Evolutionary conservation across 2,329 filamentous ascomycete genomes (phyloP).

Genomic region (Bimuria novae-zelandiae): DNA sequence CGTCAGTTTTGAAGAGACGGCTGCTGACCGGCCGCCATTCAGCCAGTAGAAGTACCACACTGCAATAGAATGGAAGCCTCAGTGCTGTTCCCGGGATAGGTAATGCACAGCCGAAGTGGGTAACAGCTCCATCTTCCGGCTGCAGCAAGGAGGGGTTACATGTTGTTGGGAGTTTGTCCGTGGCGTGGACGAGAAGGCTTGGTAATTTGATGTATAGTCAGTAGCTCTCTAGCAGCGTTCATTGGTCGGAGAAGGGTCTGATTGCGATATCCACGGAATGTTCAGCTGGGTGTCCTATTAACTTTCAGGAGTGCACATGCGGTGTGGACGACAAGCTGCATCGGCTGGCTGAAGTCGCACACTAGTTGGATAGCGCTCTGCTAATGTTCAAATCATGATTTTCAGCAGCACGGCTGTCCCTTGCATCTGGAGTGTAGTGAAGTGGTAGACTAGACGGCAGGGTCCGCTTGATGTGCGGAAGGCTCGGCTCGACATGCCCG

Average conservation of each 20-base stretch:
- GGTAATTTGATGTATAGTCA: neutral
- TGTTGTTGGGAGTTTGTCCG: neutral
- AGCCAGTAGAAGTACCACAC: slow-evolving; percentile 17
- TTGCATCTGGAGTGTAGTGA: slow-evolving; percentile 11
- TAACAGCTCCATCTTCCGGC: too few species aligned
- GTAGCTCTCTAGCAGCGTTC: neutral
- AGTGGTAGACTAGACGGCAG: neutral
- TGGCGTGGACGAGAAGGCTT: neutral
- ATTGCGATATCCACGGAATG: slow-evolving; percentile 33
- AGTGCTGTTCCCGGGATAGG: too few species aligned
- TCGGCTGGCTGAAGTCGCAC: slow-evolving; percentile 2
- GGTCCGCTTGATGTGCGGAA: neutral
- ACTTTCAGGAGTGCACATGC: neutral
- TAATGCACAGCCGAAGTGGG: too few species aligned
- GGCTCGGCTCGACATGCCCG: too few species aligned
- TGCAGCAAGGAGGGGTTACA: neutral
- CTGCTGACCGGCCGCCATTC: slow-evolving; percentile 38
- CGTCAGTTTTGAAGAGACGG: slow-evolving; percentile 44
- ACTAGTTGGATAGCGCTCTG: neutral
- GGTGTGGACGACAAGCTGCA: neutral
- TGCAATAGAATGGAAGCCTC: too few species aligned
- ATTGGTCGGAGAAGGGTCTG: neutral
- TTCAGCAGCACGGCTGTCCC: slow-evolving; percentile 11
- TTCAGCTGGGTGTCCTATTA: slow-evolving; percentile 1
- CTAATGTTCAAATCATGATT: slow-evolving; percentile 8